These are phyloP conservation scores for Microthlaspi erraticum DNA, from an alignment of 345 rosid species.

Conservation along the genomic window DNA sequence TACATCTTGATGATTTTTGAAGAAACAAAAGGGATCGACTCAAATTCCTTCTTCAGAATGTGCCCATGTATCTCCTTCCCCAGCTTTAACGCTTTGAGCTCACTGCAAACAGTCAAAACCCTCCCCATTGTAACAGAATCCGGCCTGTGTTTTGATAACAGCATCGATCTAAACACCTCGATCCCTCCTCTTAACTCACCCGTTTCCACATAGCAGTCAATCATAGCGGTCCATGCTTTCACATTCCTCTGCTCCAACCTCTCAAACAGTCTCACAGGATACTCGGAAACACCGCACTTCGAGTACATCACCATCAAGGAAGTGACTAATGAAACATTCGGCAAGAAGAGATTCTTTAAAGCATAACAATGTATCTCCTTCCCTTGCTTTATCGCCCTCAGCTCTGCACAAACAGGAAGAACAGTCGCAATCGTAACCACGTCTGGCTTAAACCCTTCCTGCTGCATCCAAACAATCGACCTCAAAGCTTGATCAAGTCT, in stretches of 20 bases:
- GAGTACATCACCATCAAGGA: constrained; percentile 90
- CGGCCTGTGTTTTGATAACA: constrained; percentile 67
- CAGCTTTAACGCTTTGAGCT: constrained; percentile 59
- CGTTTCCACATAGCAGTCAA: constrained; percentile 60
- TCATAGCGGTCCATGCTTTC: constrained; percentile 76
- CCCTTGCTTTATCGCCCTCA: constrained; percentile 71
- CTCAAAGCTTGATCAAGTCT: constrained; percentile 84
- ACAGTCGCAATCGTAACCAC: constrained; percentile 74
- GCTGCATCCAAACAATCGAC: constrained; percentile 93
- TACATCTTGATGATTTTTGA: constrained; percentile 76
- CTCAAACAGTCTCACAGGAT: constrained; percentile 63
- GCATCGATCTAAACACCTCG: constrained; percentile 63
- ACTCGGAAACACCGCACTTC: constrained; percentile 60
- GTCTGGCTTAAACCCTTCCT: constrained; percentile 83
- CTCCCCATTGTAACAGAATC: constrained; percentile 76
- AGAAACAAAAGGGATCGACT: constrained; percentile 62
- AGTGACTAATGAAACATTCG: constrained; percentile 71
- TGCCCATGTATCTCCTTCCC: constrained; percentile 87
- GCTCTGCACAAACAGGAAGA: constrained; percentile 75
- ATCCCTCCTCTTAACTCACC: constrained; percentile 51
- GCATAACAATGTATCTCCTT: constrained; percentile 89
- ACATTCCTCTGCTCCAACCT: constrained; percentile 61
- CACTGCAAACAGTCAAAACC: constrained; percentile 59
- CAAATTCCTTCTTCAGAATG: constrained; percentile 65
- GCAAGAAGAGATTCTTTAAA: constrained; percentile 67